Percentiles rank a stretch among this genome's conserved stretches.
Evolutionary conservation across 208 protist species (phyloP).

Genomic region (Naegleria fowleri): DNA sequence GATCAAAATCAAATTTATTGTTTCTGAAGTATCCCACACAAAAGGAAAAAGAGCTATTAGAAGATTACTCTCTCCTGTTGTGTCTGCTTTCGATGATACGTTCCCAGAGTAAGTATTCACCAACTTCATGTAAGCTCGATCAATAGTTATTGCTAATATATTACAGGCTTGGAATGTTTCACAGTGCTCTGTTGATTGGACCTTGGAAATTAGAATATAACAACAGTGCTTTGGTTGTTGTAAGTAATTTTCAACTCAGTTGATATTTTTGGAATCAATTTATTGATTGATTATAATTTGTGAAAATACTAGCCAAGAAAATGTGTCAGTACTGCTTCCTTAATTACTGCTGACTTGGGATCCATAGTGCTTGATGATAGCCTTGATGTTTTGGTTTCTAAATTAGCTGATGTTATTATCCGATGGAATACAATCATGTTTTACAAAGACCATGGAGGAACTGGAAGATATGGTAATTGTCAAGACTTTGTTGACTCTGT

Average conservation of each 20-base stretch:
- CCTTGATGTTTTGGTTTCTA: neutral
- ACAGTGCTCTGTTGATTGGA: conserved; percentile 2
- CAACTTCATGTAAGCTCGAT: neutral
- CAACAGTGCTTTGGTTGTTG: neutral
- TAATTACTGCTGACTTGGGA: neutral
- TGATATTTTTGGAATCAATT: too few relatives aligned
- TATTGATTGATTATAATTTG: too few relatives aligned
- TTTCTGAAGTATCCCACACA: conserved; percentile 9
- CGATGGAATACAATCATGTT: neutral
- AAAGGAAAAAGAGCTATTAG: neutral
- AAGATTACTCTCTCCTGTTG: neutral
- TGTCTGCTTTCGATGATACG: neutral
- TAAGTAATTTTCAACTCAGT: neutral
- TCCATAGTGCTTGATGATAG: neutral
- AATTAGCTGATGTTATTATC: neutral
- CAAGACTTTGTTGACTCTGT: conserved; percentile 20
- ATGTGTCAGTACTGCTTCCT: neutral
- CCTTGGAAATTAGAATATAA: conserved; percentile 23
- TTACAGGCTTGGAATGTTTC: neutral
- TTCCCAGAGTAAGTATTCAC: neutral
- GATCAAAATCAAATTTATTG: conserved; percentile 20
- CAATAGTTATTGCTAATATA: neutral
- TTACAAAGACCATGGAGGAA: neutral
- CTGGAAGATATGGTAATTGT: neutral
- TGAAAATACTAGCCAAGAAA: neutral